Base-by-base conservation (phyloP, 192 early-diverging fungal species). In the Mortierella alpina region DNA sequence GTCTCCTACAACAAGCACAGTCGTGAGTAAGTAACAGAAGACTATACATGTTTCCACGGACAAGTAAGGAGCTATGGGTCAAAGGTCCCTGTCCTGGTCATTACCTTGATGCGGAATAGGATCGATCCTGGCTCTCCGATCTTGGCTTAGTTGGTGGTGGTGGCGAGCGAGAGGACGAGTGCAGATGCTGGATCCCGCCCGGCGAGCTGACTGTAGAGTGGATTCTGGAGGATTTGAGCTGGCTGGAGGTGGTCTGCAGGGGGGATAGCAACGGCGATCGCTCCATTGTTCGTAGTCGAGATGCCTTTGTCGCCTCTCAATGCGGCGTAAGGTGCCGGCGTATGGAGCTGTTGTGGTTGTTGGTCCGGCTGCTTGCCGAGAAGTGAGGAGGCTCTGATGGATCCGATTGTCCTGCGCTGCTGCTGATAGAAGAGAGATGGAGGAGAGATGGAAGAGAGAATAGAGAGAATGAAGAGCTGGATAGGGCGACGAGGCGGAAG, bases 171-270 rank as follows among this genome's bases (percentile, higher is more conserved):
- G 77, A 80, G 55, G 69, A 72, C 10, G 69, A 72, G 39, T 70
- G 77, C n/a, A 78, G 11, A 23, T 72, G 65, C 48, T 80, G 77
- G 17, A 79, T 59, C 15, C 77, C 77, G 9, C 77, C 77, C 8
- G 77, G 77, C 2, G 77, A 80, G 45, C 77, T 80, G 70, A 72
- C 77, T 7, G 77, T 80, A 0, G 77, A 80, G 55, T 80, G 77
- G 15, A 80, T 80, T 18, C 70, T 64, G 23, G 77, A 68, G 7
- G 77, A 68, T 59, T 72, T 72, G 40, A 80, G 66, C 55, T 80
- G 77, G 68, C 59, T 72, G 14, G 77, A 72, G 6, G 77, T 66
- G 2, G 77, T 72, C 65, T 72, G 77, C 59, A 72, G 66, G 11
- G 77, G 77, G 7, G 77, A 80, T 47, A 68, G 60, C 22, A 80